Base-by-base conservation (phyloP, 768 basidiomycete species). In the Rhodocollybia butyracea region DNA sequence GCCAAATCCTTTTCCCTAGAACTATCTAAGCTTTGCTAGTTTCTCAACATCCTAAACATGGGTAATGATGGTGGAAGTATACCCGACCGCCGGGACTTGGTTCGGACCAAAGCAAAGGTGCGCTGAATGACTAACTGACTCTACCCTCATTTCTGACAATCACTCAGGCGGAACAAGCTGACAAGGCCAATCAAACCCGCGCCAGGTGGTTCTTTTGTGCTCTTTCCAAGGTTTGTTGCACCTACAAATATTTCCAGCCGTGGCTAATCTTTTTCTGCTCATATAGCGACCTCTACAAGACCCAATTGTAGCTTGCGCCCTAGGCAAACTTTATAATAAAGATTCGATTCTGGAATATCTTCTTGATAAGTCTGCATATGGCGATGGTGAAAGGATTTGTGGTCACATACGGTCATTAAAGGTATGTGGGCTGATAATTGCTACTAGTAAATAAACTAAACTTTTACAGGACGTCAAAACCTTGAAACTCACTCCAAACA, bases 301-400 rank as follows among this genome's bases (percentile, higher is more conserved):
- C 56, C 97, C 97, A 0, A 76, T 98, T 5, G 97, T 98, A 0
- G 87, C 94, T 0, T 96, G 94, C 70, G 86, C 86, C 0, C 78
- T 98, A 0, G 97, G 97, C 11, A 96, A 95, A 68, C 75, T 99
- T 0, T 98, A 98, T 68, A 99, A 98, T 72, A 97, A 96, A 66
- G 96, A 96, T 62, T 84, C 95, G 1, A 76, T 99, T 26, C 81
- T 99, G 38, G 92, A 97, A 68, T 96, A 86, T 70, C 77, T 98
- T 30, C 73, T 98, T 15, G 90, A 96, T 68, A 85, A 83, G 61
- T 73, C 82, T 3, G 78, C 85, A 2, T 95, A 94, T 67, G 93
- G 95, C 5, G 97, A 98, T 60, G 95, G 94, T 0, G 88, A 89
- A 60, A 81, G 83, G 58, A 95, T 97, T 64, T 98, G 95, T 65